phyloP scores from a whole-genome alignment of 2,329 filamentous ascomycete genomes.

The Paraconiothyrium sp. region DNA sequence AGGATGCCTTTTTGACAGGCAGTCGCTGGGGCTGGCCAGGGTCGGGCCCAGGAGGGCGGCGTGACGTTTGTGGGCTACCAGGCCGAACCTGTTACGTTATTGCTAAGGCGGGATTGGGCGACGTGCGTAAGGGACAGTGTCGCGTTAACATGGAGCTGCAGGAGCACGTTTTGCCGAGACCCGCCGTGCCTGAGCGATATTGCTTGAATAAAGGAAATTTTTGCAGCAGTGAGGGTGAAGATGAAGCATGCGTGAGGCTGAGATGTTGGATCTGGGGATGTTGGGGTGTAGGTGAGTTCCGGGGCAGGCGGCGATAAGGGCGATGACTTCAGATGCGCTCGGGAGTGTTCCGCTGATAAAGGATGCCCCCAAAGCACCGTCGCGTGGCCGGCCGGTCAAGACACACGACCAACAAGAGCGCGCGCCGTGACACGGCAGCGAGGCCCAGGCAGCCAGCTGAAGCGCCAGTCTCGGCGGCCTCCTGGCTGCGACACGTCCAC shows the following conservation, averaged over 20 bases:
- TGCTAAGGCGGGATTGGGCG: slow-evolving; percentile 46
- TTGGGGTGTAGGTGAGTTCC: slow-evolving; percentile 5
- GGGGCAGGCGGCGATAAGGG: slow-evolving; percentile 15
- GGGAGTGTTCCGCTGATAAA: slow-evolving; percentile 23
- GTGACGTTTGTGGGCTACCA: slow-evolving; percentile 40
- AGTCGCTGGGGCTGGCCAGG: slow-evolving; percentile 21
- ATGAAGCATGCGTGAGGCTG: background rate
- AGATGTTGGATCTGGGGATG: background rate
- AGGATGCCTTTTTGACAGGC: slow-evolving; percentile 30
- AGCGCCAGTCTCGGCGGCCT: slow-evolving; percentile 4
- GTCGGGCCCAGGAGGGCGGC: slow-evolving; percentile 22
- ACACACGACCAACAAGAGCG: slow-evolving; percentile 21
- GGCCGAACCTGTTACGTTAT: slow-evolving; percentile 49
- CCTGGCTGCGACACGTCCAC: slow-evolving; percentile 16
- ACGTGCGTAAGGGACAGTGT: slow-evolving; percentile 29
- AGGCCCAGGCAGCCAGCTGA: slow-evolving; percentile 23
- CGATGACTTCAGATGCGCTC: slow-evolving; percentile 21
- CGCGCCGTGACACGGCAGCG: slow-evolving; percentile 11
- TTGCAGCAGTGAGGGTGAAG: slow-evolving; percentile 3
- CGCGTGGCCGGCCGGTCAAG: slow-evolving; percentile 31
- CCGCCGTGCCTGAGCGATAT: slow-evolving; percentile 22
- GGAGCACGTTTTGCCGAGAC: slow-evolving; percentile 35
- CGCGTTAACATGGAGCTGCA: slow-evolving; percentile 40
- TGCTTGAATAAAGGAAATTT: slow-evolving; percentile 11
- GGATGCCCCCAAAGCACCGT: slow-evolving; percentile 14